phyloP scores from a whole-genome alignment of 768 basidiomycete genomes.

The Tricholoma bakamatsutake region DNA sequence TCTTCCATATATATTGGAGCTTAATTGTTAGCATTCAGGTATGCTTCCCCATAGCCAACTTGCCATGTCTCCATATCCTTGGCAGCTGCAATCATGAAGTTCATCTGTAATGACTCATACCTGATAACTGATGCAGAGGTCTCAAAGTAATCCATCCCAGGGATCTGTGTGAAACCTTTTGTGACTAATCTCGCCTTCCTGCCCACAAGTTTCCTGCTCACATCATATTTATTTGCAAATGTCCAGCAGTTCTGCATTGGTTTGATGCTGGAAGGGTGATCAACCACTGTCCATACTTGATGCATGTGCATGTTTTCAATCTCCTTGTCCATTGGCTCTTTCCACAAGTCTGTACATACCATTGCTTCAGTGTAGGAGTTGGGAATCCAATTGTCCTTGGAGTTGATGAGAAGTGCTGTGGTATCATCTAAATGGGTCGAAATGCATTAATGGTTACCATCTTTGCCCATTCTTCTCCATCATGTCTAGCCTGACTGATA shows the following conservation, averaged over 20 bases:
- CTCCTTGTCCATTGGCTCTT: background rate
- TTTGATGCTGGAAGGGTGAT: background rate
- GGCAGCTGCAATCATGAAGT: too few relatives aligned
- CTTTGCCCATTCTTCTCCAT: background rate
- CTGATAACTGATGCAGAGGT: too few relatives aligned
- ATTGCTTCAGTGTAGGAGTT: too few relatives aligned
- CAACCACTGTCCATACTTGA: slow-evolving; percentile 11
- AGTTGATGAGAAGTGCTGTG: background rate
- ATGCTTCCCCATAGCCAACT: too few relatives aligned
- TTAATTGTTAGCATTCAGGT: background rate
- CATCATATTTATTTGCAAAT: slow-evolving; percentile 25
- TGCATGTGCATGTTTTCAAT: too few relatives aligned
- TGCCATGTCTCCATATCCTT: too few relatives aligned
- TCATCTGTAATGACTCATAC: too few relatives aligned
- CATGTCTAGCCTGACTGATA: background rate
- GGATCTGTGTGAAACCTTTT: slow-evolving; percentile 22
- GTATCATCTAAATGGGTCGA: background rate
- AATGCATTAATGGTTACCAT: too few relatives aligned
- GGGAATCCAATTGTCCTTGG: background rate
- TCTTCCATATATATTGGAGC: background rate
- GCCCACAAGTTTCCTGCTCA: slow-evolving; percentile 17
- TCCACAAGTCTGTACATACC: background rate
- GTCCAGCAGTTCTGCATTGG: slow-evolving; percentile 9
- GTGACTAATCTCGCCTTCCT: slow-evolving; percentile 18
- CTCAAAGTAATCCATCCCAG: slow-evolving; percentile 25